Base-by-base conservation (phyloP, 768 basidiomycete genomes). In the Udeniomyces megalosporus region DNA sequence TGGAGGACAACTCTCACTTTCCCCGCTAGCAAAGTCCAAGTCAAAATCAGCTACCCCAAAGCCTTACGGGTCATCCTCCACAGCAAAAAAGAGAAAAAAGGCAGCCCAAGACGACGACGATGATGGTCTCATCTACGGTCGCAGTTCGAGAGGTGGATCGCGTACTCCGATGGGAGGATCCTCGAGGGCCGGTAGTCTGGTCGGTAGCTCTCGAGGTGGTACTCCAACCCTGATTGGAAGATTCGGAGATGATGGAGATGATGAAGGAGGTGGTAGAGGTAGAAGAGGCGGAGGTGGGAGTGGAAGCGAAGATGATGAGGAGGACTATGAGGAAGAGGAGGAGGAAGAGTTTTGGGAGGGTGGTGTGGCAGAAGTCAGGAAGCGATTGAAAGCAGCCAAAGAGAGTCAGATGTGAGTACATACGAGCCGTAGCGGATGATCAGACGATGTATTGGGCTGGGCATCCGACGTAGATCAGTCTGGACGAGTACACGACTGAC, bases 321-420 rank as follows among this genome's bases (percentile, higher is more conserved):
- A 60, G 22, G 61, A 48, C 26, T n/a, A n/a, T n/a, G 61, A 62
- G 31, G 55, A 51, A 17, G 61, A 62, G n/a, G 54, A 57, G 32
- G 61, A 62, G 22, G 52, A 55, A n/a, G 58, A 15, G 15, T 46
- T 15, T 8, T 35, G 48, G n/a, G 51, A 22, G 35, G 48, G 29
- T 22, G 46, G 24, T 28, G 61, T 45, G 54, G 50, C 24, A 38
- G 38, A 20, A 31, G 58, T 28, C n/a, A 24, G 24, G 22, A 38
- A 26, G 34, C 51, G 59, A 34, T 44, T 42, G 35, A 60, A 55
- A 48, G 48, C 46, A 35, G 62, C 57, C 17, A 64, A 64, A 49
- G 62, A 58, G 26, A 55, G 49, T 32, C 62, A 64, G 51, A 64
- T 58, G 62, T 64, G n/a, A 34, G 57, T 53, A n/a, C n/a, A n/a